A percentile compares a stretch with the other conserved stretches of the same genome.
Conservation (phyloP, 2,329 filamentous ascomycete genomes). For the Colletotrichum camelliae region DNA sequence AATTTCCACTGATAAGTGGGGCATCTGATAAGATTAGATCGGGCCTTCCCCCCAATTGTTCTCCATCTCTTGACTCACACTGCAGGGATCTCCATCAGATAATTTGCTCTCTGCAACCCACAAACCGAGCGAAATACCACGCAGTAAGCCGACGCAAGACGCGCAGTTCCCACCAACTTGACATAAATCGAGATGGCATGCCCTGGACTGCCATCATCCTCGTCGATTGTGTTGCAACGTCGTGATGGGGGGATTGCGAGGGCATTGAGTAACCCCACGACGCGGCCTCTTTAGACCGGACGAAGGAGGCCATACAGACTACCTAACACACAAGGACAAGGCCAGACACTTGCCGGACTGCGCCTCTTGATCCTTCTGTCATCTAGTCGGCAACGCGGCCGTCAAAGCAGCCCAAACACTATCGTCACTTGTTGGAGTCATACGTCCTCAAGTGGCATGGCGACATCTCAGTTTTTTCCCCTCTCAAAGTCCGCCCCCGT, state of each 20-base stretch:
- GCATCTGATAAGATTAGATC: constrained; percentile 24
- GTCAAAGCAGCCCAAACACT: neutral
- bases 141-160: constrained; percentile 3
- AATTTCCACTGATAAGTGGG: neutral
- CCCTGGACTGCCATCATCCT: neutral
- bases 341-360: neutral
- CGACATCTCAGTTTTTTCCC: neutral
- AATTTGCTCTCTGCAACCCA: constrained; percentile 11
- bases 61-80: constrained; percentile 18
- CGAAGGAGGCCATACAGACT: neutral
- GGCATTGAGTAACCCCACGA: neutral
- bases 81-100: constrained; percentile 20
- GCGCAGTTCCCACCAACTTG: neutral
- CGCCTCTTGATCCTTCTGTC: neutral
- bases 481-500: neutral
- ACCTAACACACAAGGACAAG: neutral
- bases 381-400: neutral
- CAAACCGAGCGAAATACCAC: neutral
- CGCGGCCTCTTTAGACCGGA: neutral
- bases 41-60: constrained; percentile 5
- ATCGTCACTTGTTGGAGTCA: neutral
- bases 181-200: neutral
- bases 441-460: neutral
- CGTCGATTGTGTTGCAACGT: neutral
- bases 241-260: neutral